Conservation (phyloP, 179 eudicot genomes). For the Spergularia azorica region DNA sequence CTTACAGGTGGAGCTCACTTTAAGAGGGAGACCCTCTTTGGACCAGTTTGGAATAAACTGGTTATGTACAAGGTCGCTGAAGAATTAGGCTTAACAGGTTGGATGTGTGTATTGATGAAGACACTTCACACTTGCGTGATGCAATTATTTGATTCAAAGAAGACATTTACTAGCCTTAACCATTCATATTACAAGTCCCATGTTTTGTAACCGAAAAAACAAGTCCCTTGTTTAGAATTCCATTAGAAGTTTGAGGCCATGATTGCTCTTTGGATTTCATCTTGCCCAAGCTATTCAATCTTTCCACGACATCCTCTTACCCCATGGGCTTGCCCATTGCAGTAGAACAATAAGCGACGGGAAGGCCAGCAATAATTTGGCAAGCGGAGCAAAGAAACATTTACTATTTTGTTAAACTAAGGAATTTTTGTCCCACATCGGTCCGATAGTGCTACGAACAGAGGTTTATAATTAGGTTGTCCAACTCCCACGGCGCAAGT, state of each 20-base stretch:
- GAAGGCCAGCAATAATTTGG: no score
- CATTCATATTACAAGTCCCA: no score
- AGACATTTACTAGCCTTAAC: no score
- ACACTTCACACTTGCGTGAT: background rate
- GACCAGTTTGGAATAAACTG: slow-evolving; percentile 68
- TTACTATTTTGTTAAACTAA: no score
- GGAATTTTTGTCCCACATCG: no score
- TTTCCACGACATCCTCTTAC: slow-evolving; percentile 89
- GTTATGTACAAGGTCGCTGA: slow-evolving; percentile 95
- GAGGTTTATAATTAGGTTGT: no score
- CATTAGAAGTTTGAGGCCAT: slow-evolving; percentile 79
- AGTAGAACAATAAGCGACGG: slow-evolving; percentile 41
- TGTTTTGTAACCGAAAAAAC: slow-evolving; percentile 25
- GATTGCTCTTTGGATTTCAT: slow-evolving; percentile 73
- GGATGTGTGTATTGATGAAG: slow-evolving; percentile 40
- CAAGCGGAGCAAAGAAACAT: no score
- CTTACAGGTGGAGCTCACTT: no score
- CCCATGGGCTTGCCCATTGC: slow-evolving; percentile 96
- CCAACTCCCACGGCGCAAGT: no score
- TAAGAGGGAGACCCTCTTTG: slow-evolving; percentile 61
- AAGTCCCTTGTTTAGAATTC: slow-evolving; percentile 78
- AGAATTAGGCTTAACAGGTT: slow-evolving; percentile 66
- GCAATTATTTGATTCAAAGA: no score
- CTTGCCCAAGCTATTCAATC: slow-evolving; percentile 95
- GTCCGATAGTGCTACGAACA: no score